These are phyloP conservation scores for Endothia cerciana DNA, from an alignment of 2,329 filamentous ascomycete species.

Conservation along the genomic window DNA sequence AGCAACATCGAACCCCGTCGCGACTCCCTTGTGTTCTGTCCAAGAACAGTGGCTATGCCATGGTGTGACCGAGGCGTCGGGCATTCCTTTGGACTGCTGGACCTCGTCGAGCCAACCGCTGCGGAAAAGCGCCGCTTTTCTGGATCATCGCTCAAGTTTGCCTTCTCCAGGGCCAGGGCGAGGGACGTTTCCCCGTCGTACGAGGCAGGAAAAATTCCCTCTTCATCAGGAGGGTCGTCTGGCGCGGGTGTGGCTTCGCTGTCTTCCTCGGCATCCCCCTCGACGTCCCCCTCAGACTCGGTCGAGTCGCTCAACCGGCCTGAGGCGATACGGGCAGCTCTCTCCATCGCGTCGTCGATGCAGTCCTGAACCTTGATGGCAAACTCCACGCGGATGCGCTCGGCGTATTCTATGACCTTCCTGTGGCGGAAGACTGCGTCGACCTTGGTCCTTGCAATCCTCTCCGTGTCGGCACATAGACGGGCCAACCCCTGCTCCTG, in stretches of 20 bases:
- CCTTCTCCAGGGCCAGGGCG: slow-evolving; percentile 56
- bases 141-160: slow-evolving; percentile 44
- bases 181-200: slow-evolving; percentile 62
- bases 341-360: slow-evolving; percentile 87
- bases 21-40: slow-evolving; percentile 61
- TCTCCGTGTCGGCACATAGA: slow-evolving; percentile 89
- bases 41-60: slow-evolving; percentile 60
- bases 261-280: slow-evolving; percentile 40
- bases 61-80: slow-evolving; percentile 87
- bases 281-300: slow-evolving; percentile 59
- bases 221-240: slow-evolving; percentile 45
- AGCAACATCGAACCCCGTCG: slow-evolving; percentile 79
- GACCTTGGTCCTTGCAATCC: slow-evolving; percentile 82
- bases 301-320: slow-evolving; percentile 82
- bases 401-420: slow-evolving; percentile 91
- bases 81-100: slow-evolving; percentile 88
- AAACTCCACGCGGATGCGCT: slow-evolving; percentile 93
- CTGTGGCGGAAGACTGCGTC: slow-evolving; percentile 91
- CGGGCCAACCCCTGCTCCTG: slow-evolving; percentile 88
- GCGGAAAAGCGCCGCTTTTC: slow-evolving; percentile 56
- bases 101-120: slow-evolving; percentile 75
- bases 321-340: slow-evolving; percentile 84
- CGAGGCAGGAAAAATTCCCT: slow-evolving; percentile 59
- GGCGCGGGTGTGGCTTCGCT: slow-evolving; percentile 42
- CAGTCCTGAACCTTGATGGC: slow-evolving; percentile 92